Evolutionary conservation across 2,329 filamentous ascomycete species (phyloP), one percentile per base, ranked within the genome.

Genomic region (Paraphaeosphaeria sporulosa): DNA sequence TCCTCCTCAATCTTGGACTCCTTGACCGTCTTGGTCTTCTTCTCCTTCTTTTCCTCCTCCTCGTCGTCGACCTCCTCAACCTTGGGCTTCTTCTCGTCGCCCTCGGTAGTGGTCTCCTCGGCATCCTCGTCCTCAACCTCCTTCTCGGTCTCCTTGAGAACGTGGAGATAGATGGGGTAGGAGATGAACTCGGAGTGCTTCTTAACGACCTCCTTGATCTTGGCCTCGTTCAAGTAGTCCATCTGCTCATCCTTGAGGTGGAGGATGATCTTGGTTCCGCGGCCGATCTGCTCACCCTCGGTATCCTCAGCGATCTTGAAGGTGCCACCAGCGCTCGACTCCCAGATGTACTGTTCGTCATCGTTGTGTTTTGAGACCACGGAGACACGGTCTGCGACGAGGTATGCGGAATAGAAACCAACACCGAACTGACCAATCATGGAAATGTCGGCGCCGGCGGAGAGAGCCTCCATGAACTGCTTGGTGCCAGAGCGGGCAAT

Each of bases 131-230:
- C 95, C 67, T 94, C 94, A 67, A 98, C 93, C 87, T 99, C 95
- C 77, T 88, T 97, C 92, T 99, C 95, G 70, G 90, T 94, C 92
- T 99, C 95, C 91, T 99, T 99, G 82, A 91, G 84, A 78, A 99
- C 94, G 86, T 99, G 95, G 72, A 99, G 94, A 89, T 97, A 99
- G 90, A 99, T 99, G 79, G 95, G 95, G 89, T 99, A 99, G 54
- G 95, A 98, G 87, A 99, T 99, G 89, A 99, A 99, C 87, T 99
- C 95, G 80, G 95, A 98, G 91, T 99, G 95, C 92, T 99, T 99
- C 93, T 98, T 98, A 87, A 99, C 94, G 71, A 99, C 94, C 88
- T 99, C 95, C 92, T 99, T 99, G 87, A 99, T 91, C 88, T 94
- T 95, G 87, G 87, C 87, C 91, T 99, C 95, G 84, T 98, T 96